Conservation (phyloP, 306 rosid genomes). For the Dalbergia cultrata region DNA sequence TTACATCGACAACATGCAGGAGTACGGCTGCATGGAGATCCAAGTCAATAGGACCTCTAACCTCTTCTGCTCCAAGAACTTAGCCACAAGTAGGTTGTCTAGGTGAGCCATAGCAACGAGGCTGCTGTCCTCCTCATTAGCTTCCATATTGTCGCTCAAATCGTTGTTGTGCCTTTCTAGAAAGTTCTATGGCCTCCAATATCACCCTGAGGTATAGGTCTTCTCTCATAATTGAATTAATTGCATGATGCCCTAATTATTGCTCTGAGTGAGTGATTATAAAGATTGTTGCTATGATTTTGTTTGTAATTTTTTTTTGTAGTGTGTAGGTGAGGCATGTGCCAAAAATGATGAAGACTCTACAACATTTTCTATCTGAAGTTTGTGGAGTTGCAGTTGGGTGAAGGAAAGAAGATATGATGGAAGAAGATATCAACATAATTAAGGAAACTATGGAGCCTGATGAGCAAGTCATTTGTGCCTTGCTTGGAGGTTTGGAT, state of each 20-base stretch:
- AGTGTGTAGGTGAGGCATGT: slow-evolving; percentile 85
- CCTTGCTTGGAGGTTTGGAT: slow-evolving; percentile 97
- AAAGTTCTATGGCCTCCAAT: slow-evolving; percentile 86
- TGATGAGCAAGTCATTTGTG: slow-evolving; percentile 84
- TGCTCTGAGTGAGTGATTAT: neutral
- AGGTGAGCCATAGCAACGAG: slow-evolving; percentile 99
- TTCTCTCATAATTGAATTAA: neutral
- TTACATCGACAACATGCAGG: slow-evolving; percentile 72
- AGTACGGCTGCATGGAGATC: slow-evolving; percentile 94
- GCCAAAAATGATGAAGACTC: slow-evolving; percentile 82
- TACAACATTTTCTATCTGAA: slow-evolving; percentile 72
- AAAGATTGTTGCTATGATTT: neutral
- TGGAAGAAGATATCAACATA: slow-evolving; percentile 85
- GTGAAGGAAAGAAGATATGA: slow-evolving; percentile 88
- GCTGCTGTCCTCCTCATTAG: slow-evolving; percentile 68
- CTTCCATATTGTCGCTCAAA: slow-evolving; percentile 74
- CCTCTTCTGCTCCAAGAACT: slow-evolving; percentile 52
- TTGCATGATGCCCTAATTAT: neutral
- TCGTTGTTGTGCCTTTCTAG: slow-evolving; percentile 69
- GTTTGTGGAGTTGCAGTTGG: slow-evolving; percentile 74
- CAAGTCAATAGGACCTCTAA: slow-evolving; percentile 55
- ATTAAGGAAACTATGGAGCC: slow-evolving; percentile 67
- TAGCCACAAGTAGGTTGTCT: slow-evolving; percentile 67
- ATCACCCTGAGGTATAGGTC: slow-evolving; percentile 82
- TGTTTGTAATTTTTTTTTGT: neutral